phyloP scores from a whole-genome alignment of 176 grass and related monocot genomes.

The Puya raimondii region DNA sequence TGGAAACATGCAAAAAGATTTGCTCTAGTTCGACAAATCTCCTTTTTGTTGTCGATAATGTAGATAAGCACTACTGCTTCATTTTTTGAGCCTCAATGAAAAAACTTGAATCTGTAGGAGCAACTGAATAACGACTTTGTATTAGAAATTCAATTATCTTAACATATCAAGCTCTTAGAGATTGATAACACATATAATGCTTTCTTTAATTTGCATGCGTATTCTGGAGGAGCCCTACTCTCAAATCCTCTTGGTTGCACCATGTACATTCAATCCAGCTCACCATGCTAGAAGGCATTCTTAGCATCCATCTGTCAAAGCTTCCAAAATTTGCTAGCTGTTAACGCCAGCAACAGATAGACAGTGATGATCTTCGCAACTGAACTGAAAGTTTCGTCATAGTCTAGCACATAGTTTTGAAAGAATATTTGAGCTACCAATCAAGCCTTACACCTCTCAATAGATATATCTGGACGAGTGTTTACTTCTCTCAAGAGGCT shows the following conservation, averaged over 20 bases:
- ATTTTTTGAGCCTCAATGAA: not conserved
- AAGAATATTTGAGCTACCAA: conserved; percentile 2
- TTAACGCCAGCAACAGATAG: not conserved
- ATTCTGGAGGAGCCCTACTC: no score
- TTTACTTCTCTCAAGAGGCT: no score
- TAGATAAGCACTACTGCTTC: conserved; percentile 3
- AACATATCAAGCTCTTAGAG: conserved; percentile 11
- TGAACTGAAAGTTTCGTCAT: no score
- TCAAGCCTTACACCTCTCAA: conserved; percentile 8
- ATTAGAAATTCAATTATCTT: conserved; percentile 15
- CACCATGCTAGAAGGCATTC: no score
- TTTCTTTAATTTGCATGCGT: conserved; percentile 22
- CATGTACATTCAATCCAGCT: no score
- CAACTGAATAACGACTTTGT: not conserved
- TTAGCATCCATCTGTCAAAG: no score
- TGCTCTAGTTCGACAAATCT: not conserved
- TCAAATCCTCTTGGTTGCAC: no score
- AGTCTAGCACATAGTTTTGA: no score
- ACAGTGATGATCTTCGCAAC: conserved; percentile 4
- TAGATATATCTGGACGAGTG: not conserved
- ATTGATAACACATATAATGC: conserved; percentile 12
- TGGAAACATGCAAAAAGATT: conserved; percentile 15
- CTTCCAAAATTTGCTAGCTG: no score
- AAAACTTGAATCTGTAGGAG: conserved; percentile 3
- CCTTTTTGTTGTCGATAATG: conserved; percentile 13